Evolutionary conservation across 805 yeast genomes (phyloP), one percentile per base, ranked within the genome.

Genomic region (Saturnispora sanitii): DNA sequence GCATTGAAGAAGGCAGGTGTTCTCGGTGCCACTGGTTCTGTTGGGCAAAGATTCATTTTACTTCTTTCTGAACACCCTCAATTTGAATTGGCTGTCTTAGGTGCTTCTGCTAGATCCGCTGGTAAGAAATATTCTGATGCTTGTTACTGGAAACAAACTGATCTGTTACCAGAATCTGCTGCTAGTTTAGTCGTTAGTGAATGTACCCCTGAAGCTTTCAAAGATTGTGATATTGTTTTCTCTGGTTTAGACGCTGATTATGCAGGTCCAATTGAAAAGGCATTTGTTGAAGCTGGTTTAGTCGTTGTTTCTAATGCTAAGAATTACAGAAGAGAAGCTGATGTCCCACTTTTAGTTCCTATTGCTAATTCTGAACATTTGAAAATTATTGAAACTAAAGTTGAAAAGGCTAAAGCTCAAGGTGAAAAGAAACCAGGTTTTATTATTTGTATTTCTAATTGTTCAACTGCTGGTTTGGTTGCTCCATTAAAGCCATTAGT

Each of bases 381-480:
- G 52, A 76, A 77, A 33, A 71, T 87, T 40, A 71, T 86, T 40
- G 82, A 75, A 52, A 65, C 73, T 40, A 73, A 73, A 50, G 66
- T 79, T 20, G 61, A 61, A 13, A 68, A 61, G 18, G 80, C 87
- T 27, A 68, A 69, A 50, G 68, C 70, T 21, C 62, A 61, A 7
- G 82, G 82, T 38, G 67, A 69, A 47, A 57, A 64, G 54, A 40
- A 40, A 17, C 78, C 79, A 43, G 98, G 98, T 35, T 85, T 75
- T 64, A 82, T 86, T 50, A 79, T 90, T 35, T 92, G 98, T 67
- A 92, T 90, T 57, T 88, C 97, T 45, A 92, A 92, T 71, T 92
- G 98, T 68, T 88, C 97, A 36, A 92, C 98, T 28, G 98, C 97
- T 4, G 97, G 97, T 32, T 70, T 92, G 43, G 97, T 92, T 17